These are phyloP conservation scores for Leucoagaricus sp. DNA, from an alignment of 1,284 basidiomycete species.

Conservation along the genomic window DNA sequence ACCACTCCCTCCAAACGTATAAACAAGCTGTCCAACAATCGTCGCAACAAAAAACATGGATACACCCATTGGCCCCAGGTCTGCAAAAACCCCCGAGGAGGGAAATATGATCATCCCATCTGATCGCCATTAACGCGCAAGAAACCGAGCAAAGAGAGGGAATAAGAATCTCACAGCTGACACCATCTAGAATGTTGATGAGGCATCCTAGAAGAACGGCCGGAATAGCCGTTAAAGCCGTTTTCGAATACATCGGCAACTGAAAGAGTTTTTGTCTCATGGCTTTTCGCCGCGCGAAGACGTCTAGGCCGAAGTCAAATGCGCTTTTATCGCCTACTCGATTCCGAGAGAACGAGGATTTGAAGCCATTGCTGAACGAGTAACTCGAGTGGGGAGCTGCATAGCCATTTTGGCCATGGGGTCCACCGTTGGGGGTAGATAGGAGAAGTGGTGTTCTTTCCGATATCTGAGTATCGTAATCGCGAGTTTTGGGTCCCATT, in stretches of 20 bases:
- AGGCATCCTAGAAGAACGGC: conserved; percentile 87
- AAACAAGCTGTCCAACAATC: conserved; percentile 83
- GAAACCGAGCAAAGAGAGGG: background rate
- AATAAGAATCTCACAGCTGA: conserved; percentile 71
- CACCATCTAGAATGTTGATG: conserved; percentile 92
- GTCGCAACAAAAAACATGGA: conserved; percentile 91
- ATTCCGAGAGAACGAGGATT: background rate
- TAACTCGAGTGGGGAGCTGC: background rate
- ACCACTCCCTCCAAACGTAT: conserved; percentile 85
- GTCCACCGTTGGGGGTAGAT: background rate
- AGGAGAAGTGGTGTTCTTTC: conserved; percentile 10
- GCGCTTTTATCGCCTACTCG: background rate
- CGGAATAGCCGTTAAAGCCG: conserved; percentile 61
- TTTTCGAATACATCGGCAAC: conserved; percentile 26
- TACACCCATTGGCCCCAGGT: conserved; percentile 88
- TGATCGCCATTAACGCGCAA: conserved; percentile 24
- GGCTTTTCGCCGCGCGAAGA: conserved; percentile 4
- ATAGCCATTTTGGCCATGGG: background rate
- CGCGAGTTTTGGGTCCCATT: background rate
- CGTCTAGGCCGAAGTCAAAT: background rate
- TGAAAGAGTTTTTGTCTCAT: conserved; percentile 20
- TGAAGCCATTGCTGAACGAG: background rate
- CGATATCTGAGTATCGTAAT: background rate
- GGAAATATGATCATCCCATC: conserved; percentile 94
- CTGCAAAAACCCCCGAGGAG: conserved; percentile 75